Percentiles rank a stretch among this genome's conserved stretches.
Evolutionary conservation across 2,329 filamentous ascomycete species (phyloP).

Genomic region (Remersonia thermophila): DNA sequence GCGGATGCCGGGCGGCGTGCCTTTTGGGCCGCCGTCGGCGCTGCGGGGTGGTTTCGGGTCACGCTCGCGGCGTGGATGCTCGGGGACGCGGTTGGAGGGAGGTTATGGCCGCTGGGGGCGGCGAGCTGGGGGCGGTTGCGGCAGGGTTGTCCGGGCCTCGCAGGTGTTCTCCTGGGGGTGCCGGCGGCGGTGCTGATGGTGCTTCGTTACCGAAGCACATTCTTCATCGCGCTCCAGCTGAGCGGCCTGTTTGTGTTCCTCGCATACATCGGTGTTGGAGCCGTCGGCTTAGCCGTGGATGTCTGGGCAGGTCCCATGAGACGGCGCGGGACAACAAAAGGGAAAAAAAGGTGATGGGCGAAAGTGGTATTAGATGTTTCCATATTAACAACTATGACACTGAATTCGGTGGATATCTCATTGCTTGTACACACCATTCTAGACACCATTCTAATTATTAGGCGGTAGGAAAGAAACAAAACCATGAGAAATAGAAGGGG

Average conservation of each 20-base stretch:
- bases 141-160: conserved; percentile 14
- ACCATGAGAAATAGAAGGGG: no score
- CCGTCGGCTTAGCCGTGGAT: conserved; percentile 11
- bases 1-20: conserved; percentile 7
- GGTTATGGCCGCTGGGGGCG: conserved; percentile 11
- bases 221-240: conserved; percentile 28
- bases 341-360: no score
- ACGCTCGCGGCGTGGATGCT: conserved; percentile 10
- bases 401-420: no score
- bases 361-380: no score
- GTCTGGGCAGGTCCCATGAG: conserved; percentile 3
- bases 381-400: no score
- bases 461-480: no score
- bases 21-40: background rate
- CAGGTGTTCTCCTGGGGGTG: conserved; percentile 8
- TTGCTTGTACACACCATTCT: no score
- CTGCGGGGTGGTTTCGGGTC: conserved; percentile 5
- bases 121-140: background rate
- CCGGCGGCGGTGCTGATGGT: conserved; percentile 12
- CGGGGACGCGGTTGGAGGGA: conserved; percentile 4
- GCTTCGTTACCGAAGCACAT: conserved; percentile 24
- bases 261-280: conserved; percentile 7
- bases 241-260: conserved; percentile 24
- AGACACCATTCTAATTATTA: no score
- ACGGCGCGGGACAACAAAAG: no score